A percentile compares a stretch with the other conserved stretches of the same genome.
Evolutionary conservation across 2,329 filamentous ascomycete species (phyloP).

Genomic region (Ascochyta pisi): DNA sequence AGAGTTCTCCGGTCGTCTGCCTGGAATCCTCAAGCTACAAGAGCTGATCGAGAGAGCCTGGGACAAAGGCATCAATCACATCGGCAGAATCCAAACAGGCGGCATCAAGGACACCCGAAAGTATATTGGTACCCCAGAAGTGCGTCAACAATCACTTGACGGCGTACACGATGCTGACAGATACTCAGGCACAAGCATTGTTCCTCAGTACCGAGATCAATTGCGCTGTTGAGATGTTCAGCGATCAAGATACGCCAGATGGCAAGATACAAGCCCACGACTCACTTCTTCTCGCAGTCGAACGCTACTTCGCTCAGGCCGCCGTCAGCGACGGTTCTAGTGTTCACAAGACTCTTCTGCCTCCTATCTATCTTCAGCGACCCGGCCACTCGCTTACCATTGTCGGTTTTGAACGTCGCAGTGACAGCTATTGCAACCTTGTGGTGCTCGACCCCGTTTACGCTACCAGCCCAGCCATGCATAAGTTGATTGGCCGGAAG

Average conservation of each 20-base stretch:
- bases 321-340: constrained; percentile 60
- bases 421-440: constrained; percentile 70
- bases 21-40: constrained; percentile 82
- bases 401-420: constrained; percentile 77
- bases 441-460: constrained; percentile 91
- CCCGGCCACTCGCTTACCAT: constrained; percentile 91
- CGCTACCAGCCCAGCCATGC: constrained; percentile 70
- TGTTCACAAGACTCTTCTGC: constrained; percentile 73
- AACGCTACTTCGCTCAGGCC: constrained; percentile 73
- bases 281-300: constrained; percentile 70
- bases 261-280: constrained; percentile 57
- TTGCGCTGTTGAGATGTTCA: constrained; percentile 60
- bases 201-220: constrained; percentile 72
- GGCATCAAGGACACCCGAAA: constrained; percentile 88
- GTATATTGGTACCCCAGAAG: constrained; percentile 93
- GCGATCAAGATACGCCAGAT: constrained; percentile 49
- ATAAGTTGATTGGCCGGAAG: constrained; percentile 61
- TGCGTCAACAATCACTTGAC: constrained; percentile 44
- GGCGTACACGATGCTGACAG: constrained; percentile 17
- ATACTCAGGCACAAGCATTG: constrained; percentile 76
- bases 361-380: constrained; percentile 91
- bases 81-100: constrained; percentile 80
- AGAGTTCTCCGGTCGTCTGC: constrained; percentile 67
- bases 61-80: constrained; percentile 80
- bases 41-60: constrained; percentile 87